Evolutionary conservation across 306 rosid species (phyloP), one percentile per base, ranked within the genome.

Genomic region (Cercis canadensis): DNA sequence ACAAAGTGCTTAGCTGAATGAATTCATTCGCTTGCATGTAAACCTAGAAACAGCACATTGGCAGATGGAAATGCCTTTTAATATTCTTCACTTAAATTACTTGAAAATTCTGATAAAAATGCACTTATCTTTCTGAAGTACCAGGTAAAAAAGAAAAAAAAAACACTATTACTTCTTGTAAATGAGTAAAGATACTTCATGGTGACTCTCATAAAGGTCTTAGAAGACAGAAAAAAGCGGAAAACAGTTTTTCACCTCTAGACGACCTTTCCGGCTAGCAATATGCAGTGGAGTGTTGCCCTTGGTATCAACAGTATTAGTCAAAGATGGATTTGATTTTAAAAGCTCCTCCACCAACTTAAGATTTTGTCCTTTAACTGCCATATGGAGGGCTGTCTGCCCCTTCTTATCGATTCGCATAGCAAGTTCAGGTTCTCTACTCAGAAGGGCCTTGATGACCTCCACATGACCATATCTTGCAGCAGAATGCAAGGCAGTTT

Each of bases 301-400:
- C 82, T 86, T 90, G 65, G 76, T 72, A 67, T 90, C 94, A 50
- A 79, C 85, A 75, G 81, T 70, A 70, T 86, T 84, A 40, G 56
- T 78, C 88, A 81, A 74, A 29, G 82, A 86, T 51, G 86, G 82
- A 69, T 63, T 68, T 44, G 80, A 67, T 45, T 82, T 83, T 69
- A 74, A 62, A 49, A 90, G 81, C 76, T 86, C 94, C 6, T 73
- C 83, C 49, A 88, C 86, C 68, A 90, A 45, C 69, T 84, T 90
- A 64, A 84, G 75, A 57, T 79, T 86, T 60, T 77, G 88, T 66
- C 97, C 97, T 78, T 90, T 90, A 14, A 81, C 94, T 10, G 88
- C 92, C 97, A 90, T 90, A 70, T 90, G 97, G 24, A 90, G 94
- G 39, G 87, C 88, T 34, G 94, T 90, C 89, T 90, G 94, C 47